Evolutionary conservation across 2,329 filamentous ascomycete species (phyloP), one percentile per base, ranked within the genome.

Genomic region (Metarhizium humberi): DNA sequence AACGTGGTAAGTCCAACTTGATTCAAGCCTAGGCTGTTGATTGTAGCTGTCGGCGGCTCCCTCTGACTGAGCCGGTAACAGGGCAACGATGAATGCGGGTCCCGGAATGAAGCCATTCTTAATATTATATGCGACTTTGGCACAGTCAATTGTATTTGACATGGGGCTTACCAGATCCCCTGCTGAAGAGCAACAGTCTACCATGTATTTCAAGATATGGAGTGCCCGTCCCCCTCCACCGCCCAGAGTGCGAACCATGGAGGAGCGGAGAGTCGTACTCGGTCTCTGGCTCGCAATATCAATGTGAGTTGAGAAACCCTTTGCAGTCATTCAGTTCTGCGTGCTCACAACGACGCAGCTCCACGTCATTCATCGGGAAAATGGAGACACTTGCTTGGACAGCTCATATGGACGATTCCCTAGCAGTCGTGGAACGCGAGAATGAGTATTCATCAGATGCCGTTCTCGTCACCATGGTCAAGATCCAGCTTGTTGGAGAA

Each of bases 331-430:
- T 16, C 46, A 18, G 18, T 18, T 5, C 10, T 10, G 18, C 4
- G 13, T 16, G 50, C 30, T 48, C 25, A 43, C 50, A 50, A 45
- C 48, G 53, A 6, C 53, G 56, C 5, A 74, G 69, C 56, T 65
- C 66, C 55, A 64, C 69, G 50, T 68, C 63, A 3, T 75, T 70
- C 53, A 67, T 79, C 14, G 74, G 73, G 29, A 74, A 75, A 49
- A 71, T 75, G 51, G 79, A 84, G 53, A 62, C 73, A 2, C 68
- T 85, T 51, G 72, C 70, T 2, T 87, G 82, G 82, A 83, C 76
- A 0, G 60, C 75, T 1, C 75, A 82, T 52, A 76, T 86, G 71
- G 80, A 84, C 34, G 80, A 84, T 40, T 80, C 75, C 40, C 67
- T 85, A 1, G 65, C 72, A 4, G 59, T 72, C 2, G 67, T 86